Evolutionary conservation across 805 yeast species (phyloP), one percentile per base, ranked within the genome.

Genomic region (Hanseniaspora nectarophila): DNA sequence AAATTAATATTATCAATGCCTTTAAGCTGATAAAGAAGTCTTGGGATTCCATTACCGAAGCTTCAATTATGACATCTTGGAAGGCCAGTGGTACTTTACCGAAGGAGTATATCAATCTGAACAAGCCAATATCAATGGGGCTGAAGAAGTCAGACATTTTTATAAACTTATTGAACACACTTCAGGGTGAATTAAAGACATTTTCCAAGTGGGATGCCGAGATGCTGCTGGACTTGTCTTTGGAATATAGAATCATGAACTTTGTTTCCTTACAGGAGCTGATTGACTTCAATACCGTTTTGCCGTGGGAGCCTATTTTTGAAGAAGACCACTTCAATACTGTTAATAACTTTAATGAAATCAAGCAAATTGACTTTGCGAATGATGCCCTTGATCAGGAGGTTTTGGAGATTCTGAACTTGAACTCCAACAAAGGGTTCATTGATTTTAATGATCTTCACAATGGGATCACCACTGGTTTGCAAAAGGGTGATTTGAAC

Each of bases 251-350:
- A 54, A 67, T 64, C 48, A 63, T 68, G 35, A 63, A 70, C 40
- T 80, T 78, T 57, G 68, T 75, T 10, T 77, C 83, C 18, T 77
- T 77, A 40, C 80, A 74, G 49, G 85, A 80, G 58, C 71, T 80
- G 43, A 76, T 80, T 2, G 77, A 78, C 24, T 74, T 82, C 59
- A 77, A 83, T 55, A 70, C 77, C 12, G 75, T 74, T 59, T 80
- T 77, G 52, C 64, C 61, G 10, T 63, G 63, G 59, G 70, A 68
- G 55, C 69, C 70, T 15, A 29, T 45, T 3, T 32, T n/a, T 21
- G 34, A 37, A 2, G 51, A 45, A 2, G 39, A 37, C 28, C 29
- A 45, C 13, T 23, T 23, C 26, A 43, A 28, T 23, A 43, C 33
- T 10, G 24, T 34, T 16, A 45, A 24, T 16, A 34, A 45, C 23